Conservation (phyloP, 345 rosid species). For the Lepidium aucheri region DNA sequence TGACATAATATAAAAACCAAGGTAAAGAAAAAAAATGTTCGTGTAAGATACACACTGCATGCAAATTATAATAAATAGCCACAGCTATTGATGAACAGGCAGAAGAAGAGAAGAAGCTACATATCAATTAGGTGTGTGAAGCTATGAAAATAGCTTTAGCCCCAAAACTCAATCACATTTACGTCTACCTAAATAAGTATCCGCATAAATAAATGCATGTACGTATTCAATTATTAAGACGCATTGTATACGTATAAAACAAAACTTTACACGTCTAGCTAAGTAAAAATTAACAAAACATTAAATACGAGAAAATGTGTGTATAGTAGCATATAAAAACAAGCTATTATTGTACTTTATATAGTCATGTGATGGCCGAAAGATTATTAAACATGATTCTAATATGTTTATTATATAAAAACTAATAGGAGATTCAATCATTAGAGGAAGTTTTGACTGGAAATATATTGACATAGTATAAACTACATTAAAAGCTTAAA, state of each 20-base stretch:
- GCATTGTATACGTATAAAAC: background rate
- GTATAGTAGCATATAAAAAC: background rate
- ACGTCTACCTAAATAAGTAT: background rate
- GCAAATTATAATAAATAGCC: constrained; percentile 11
- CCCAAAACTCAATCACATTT: background rate
- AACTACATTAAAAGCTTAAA: background rate
- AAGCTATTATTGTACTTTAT: background rate
- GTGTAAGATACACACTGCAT: background rate
- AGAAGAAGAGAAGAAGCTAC: constrained; percentile 12
- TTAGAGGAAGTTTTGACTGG: background rate
- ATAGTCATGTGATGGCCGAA: background rate
- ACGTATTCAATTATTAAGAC: background rate
- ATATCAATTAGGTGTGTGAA: background rate
- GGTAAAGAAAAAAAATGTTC: too few species aligned
- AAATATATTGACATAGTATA: background rate
- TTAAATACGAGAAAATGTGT: too few species aligned
- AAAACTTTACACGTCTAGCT: background rate
- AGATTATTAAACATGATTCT: background rate
- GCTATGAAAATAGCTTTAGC: constrained; percentile 9
- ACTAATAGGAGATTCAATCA: background rate
- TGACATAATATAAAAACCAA: too few species aligned
- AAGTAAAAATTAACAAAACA: too few species aligned
- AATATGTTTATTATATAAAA: background rate
- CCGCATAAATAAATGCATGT: background rate
- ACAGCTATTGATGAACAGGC: background rate